Evolutionary conservation across 2,329 filamentous ascomycete species (phyloP).

Genomic region (Fonsecaea nubica): DNA sequence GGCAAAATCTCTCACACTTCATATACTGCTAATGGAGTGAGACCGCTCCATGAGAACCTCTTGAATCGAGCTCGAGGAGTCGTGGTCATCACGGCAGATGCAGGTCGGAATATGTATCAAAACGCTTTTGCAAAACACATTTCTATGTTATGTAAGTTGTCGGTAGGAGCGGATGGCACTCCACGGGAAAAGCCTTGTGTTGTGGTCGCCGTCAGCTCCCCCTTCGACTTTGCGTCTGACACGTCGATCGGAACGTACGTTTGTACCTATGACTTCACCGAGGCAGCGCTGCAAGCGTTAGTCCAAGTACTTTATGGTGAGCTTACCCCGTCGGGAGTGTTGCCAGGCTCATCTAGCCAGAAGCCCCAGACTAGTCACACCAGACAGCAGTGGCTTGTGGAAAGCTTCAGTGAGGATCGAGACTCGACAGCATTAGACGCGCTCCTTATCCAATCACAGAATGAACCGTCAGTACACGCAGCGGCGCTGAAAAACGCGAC

Average conservation of each 20-base stretch:
- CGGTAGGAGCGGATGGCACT: slow-evolving; percentile 49
- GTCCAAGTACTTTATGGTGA: slow-evolving; percentile 86
- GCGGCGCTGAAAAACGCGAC: slow-evolving; percentile 66
- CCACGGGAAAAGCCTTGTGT: slow-evolving; percentile 78
- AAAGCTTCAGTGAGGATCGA: slow-evolving; percentile 80
- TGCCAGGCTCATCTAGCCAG: slow-evolving; percentile 77
- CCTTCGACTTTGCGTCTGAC: slow-evolving; percentile 96
- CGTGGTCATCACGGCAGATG: slow-evolving; percentile 90
- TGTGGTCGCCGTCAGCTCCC: slow-evolving; percentile 91
- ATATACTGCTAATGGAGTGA: slow-evolving; percentile 90
- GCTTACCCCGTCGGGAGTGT: slow-evolving; percentile 60
- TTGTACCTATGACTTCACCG: slow-evolving; percentile 95
- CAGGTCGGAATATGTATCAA: slow-evolving; percentile 92
- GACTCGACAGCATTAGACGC: slow-evolving; percentile 76
- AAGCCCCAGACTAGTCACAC: slow-evolving; percentile 77
- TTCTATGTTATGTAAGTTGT: slow-evolving; percentile 79
- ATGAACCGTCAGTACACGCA: slow-evolving; percentile 54
- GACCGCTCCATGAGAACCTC: slow-evolving; percentile 90
- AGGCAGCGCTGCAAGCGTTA: slow-evolving; percentile 83
- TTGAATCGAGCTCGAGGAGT: slow-evolving; percentile 88
- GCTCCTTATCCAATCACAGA: slow-evolving; percentile 74
- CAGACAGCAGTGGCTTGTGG: slow-evolving; percentile 94
- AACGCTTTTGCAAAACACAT: slow-evolving; percentile 95
- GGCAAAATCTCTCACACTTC: slow-evolving; percentile 91
- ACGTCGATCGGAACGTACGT: slow-evolving; percentile 88